phyloP scores from a whole-genome alignment of 768 basidiomycete species.

The Hypholoma fasciculare region DNA sequence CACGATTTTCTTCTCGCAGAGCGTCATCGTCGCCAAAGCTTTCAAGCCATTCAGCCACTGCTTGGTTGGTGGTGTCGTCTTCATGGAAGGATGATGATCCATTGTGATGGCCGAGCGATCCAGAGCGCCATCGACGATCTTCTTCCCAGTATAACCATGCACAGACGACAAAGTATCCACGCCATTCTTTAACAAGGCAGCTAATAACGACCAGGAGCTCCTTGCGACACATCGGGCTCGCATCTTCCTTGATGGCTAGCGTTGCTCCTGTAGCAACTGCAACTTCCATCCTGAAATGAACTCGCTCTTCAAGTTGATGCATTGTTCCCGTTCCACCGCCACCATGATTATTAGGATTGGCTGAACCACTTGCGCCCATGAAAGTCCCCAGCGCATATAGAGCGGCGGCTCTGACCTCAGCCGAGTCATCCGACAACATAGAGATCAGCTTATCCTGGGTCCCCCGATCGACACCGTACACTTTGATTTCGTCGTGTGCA shows the following conservation, averaged over 20 bases:
- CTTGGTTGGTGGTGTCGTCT: slow-evolving; percentile 73
- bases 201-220: slow-evolving; percentile 91
- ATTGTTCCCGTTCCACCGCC: slow-evolving; percentile 87
- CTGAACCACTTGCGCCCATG: slow-evolving; percentile 84
- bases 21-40: slow-evolving; percentile 64
- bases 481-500: slow-evolving; percentile 85
- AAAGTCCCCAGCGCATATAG: slow-evolving; percentile 92
- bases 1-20: slow-evolving; percentile 66
- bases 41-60: slow-evolving; percentile 79
- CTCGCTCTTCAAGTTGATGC: slow-evolving; percentile 73
- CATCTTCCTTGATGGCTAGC: slow-evolving; percentile 89
- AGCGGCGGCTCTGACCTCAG: slow-evolving; percentile 91
- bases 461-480: slow-evolving; percentile 73
- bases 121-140: slow-evolving; percentile 63
- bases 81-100: slow-evolving; percentile 35
- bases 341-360: slow-evolving; percentile 63
- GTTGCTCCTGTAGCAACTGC: slow-evolving; percentile 89
- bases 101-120: slow-evolving; percentile 32
- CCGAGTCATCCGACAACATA: slow-evolving; percentile 82
- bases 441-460: slow-evolving; percentile 82
- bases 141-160: slow-evolving; percentile 98
- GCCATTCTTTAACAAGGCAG: slow-evolving; percentile 93
- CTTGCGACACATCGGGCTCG: slow-evolving; percentile 94
- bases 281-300: slow-evolving; percentile 87
- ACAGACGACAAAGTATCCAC: slow-evolving; percentile 93